These are phyloP conservation scores for Talaromyces amestolkiae DNA, from an alignment of 2,329 filamentous ascomycete species.

Conservation along the genomic window DNA sequence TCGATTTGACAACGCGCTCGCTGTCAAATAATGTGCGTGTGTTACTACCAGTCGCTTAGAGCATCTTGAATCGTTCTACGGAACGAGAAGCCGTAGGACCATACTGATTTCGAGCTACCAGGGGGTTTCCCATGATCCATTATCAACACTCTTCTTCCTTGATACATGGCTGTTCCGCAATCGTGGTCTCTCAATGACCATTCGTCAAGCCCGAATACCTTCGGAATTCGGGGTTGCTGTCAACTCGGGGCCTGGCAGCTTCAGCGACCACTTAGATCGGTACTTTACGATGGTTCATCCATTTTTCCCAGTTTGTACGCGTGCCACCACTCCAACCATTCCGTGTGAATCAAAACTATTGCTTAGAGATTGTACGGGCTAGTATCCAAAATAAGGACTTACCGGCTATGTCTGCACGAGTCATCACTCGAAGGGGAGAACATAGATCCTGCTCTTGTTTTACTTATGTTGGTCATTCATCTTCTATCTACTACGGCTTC, in stretches of 20 bases:
- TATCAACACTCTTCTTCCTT: slow-evolving; percentile 8
- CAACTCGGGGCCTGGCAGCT: not conserved
- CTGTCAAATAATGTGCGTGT: not conserved
- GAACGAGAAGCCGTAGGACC: not conserved
- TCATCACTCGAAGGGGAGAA: not conserved
- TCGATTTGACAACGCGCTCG: not conserved
- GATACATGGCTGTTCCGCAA: slow-evolving; percentile 9
- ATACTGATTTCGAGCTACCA: not conserved
- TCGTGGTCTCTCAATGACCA: not conserved
- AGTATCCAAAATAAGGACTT: slow-evolving; percentile 1
- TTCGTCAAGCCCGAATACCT: not conserved
- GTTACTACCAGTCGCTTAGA: not conserved
- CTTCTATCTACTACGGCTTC: not conserved
- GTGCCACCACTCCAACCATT: not conserved
- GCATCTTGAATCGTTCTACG: not conserved
- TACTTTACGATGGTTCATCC: not conserved
- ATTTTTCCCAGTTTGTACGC: not conserved
- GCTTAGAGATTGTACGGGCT: not conserved
- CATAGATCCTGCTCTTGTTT: not conserved
- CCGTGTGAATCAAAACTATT: not conserved
- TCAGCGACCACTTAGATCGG: not conserved
- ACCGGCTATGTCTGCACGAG: not conserved
- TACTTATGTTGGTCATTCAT: not conserved
- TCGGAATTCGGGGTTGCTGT: not conserved
- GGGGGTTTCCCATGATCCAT: not conserved